Evolutionary conservation across 2,329 filamentous ascomycete genomes (phyloP), one percentile per base, ranked within the genome.

Genomic region (Ceratocystis cubensis): DNA sequence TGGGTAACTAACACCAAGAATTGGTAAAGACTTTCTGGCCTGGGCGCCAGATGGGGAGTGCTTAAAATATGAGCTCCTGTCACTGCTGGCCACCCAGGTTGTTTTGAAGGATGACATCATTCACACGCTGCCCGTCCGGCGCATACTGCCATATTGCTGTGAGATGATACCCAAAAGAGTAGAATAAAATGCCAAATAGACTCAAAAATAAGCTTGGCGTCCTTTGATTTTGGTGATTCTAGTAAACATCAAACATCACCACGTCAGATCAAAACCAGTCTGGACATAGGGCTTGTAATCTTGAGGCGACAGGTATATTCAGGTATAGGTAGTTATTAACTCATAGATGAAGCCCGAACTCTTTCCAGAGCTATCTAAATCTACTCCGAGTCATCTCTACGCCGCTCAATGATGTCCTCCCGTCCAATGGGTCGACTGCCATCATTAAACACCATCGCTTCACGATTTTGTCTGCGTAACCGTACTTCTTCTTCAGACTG

Each of bases 381-480:
- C 25, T 62, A 66, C 37, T 66, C 44, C 7, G 22, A 41, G 25
- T 65, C 50, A 4, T 65, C 48, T 56, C 53, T 50, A n/a, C 33
- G 53, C 17, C 67, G 64, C 61, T 94, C 87, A 65, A 92, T 89
- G 45, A 96, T 95, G 73, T 96, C 89, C 57, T 84, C 84, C 69
- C 85, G 83, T 3, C 83, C 85, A 57, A 96, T 75, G 1, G 89
- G 88, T 41, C 87, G 81, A 25, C 84, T 89, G n/a, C 89, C 89
- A 72, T 96, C 91, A 72, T 91, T 93, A 66, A 96, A 78, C 22
- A 96, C 91, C 83, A 96, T 92, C 3, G 91, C 91, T 77, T 96
- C 91, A 70, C 91, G 82, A 72, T 93, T 83, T 63, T 89, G 82
- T 70, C 91, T 82, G 68, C 91, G 80, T 68, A 92, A 79, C 65